phyloP scores from a whole-genome alignment of 805 yeast species.

The Metschnikowia proteae region DNA sequence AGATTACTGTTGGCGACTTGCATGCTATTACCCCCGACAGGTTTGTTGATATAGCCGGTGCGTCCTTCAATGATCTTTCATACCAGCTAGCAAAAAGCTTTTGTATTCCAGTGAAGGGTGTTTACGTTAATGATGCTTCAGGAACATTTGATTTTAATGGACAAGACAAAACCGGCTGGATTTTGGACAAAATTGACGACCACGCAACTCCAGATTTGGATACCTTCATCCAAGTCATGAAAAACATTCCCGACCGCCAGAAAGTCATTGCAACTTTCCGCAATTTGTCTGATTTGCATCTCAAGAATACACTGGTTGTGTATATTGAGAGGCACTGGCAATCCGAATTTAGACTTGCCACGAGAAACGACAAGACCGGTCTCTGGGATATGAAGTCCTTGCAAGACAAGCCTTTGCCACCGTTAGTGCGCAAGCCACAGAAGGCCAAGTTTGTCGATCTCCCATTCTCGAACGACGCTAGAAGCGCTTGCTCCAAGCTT shows the following conservation, averaged over 20 bases:
- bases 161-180: constrained; percentile 70
- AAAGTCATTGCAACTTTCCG: constrained; percentile 69
- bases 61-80: constrained; percentile 77
- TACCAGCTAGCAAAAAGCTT: constrained; percentile 86
- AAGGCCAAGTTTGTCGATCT: constrained; percentile 68
- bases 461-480: constrained; percentile 48
- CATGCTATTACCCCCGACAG: constrained; percentile 81
- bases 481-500: constrained; percentile 49
- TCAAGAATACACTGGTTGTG: constrained; percentile 61
- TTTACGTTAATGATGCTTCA: constrained; percentile 70
- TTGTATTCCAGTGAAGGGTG: constrained; percentile 82
- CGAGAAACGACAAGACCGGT: constrained; percentile 53
- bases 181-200: constrained; percentile 74
- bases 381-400: constrained; percentile 51
- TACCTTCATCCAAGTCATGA: constrained; percentile 74
- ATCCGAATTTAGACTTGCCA: constrained; percentile 63
- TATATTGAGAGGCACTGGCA: constrained; percentile 86
- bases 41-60: constrained; percentile 81
- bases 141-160: constrained; percentile 66
- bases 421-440: constrained; percentile 49
- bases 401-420: constrained; percentile 61
- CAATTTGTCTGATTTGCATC: constrained; percentile 77
- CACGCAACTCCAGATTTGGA: constrained; percentile 70
- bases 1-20: constrained; percentile 63
- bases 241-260: constrained; percentile 67